Conservation (phyloP, 2,329 filamentous ascomycete species). For the Penicillium sp. region DNA sequence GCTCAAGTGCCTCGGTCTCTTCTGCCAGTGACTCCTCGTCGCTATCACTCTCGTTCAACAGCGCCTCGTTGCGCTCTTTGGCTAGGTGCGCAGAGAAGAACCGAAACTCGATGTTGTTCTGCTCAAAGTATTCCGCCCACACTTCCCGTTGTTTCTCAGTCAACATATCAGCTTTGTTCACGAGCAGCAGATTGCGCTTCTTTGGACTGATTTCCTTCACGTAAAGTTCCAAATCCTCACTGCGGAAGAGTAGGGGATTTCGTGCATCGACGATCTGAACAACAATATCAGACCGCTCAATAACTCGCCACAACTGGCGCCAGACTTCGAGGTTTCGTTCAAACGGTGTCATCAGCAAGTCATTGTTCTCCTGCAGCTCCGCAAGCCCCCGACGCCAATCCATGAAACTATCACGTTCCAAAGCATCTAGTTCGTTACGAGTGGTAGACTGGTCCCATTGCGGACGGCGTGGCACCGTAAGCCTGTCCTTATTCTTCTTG, state of each 20-base stretch:
- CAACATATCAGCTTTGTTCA: slow-evolving; percentile 99
- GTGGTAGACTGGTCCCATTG: slow-evolving; percentile 88
- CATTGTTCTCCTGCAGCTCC: slow-evolving; percentile 90
- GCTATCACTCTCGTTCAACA: slow-evolving; percentile 55
- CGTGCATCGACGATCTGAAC: slow-evolving; percentile 98
- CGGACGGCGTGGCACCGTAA: slow-evolving; percentile 90
- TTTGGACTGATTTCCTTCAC: slow-evolving; percentile 88
- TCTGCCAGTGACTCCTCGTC: not conserved
- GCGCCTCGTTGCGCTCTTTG: slow-evolving; percentile 82
- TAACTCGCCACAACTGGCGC: slow-evolving; percentile 97
- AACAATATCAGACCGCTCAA: slow-evolving; percentile 91
- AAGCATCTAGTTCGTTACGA: slow-evolving; percentile 75
- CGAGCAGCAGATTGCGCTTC: slow-evolving; percentile 89
- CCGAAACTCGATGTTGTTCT: slow-evolving; percentile 82
- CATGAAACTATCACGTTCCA: slow-evolving; percentile 80
- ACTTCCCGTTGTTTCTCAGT: slow-evolving; percentile 77
- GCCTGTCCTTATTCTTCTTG: slow-evolving; percentile 72
- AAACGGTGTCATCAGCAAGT: slow-evolving; percentile 96
- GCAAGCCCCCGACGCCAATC: slow-evolving; percentile 90
- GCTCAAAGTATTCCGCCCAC: slow-evolving; percentile 87
- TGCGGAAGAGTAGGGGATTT: slow-evolving; percentile 92
- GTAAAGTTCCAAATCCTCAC: slow-evolving; percentile 89
- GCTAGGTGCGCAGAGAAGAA: slow-evolving; percentile 96
- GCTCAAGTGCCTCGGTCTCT: slow-evolving; percentile 21
- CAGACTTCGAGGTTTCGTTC: slow-evolving; percentile 97